Evolutionary conservation across 225 moss, liverwort and hornwort genomes (phyloP), one percentile per base, ranked within the genome.

Genomic region (Antitrichia curtipendula): DNA sequence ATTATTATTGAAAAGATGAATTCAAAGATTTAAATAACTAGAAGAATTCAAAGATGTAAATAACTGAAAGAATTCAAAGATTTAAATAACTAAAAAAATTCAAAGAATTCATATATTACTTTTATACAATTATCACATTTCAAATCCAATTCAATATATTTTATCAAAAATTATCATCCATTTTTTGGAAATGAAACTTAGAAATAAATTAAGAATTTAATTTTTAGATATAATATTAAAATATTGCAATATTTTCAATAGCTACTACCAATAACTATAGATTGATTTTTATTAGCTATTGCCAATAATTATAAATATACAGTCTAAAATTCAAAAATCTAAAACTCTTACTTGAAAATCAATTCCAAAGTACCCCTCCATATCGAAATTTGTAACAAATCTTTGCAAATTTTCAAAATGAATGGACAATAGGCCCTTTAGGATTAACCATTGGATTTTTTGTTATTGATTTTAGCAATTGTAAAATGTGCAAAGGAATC

Each of bases 381-480:
- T 12, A 22, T 4, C 6, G 5, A n/a, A 66, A n/a, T 66, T n/a
- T n/a, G n/a, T n/a, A 21, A n/a, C 20, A n/a, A 65, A 66, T n/a
- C 8, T 66, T n/a, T n/a, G 20, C 18, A n/a, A n/a, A n/a, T 12
- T 66, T 13, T 34, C 34, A 64, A n/a, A n/a, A n/a, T 1, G 2
- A n/a, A n/a, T 3, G n/a, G 21, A 66, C 3, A 6, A 1, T 66
- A 6, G 0, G 3, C 20, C n/a, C 4, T 12, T 50, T 74, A 29
- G 31, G 6, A 3, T 50, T 32, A 32, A 50, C 32, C 20, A 28
- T 34, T 20, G 34, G 12, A 5, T 75, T 34, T 32, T 13, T 75
- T n/a, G 4, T 22, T 21, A 5, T 20, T 52, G 12, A 36, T 75
- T 75, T 52, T 28, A 28, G 9, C 28, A 72, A 9, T 25, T 72